Evolutionary conservation across 2,329 filamentous ascomycete genomes (phyloP).

Genomic region (Tolypocladium nubicola): DNA sequence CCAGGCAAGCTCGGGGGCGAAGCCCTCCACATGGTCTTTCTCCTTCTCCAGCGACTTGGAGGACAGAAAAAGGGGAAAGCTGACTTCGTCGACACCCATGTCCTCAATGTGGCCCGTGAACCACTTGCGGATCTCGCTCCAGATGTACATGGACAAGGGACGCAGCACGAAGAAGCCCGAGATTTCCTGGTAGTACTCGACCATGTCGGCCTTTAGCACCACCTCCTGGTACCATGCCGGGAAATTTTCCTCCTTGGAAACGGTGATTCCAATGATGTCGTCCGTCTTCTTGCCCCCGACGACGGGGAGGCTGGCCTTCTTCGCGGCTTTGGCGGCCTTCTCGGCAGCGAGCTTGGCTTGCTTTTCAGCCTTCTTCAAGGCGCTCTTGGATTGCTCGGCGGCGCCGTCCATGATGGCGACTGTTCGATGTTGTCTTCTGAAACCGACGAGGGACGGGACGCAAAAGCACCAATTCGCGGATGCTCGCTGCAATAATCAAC

Average conservation of each 20-base stretch:
- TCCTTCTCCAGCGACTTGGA: constrained; percentile 78
- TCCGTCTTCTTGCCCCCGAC: constrained; percentile 50
- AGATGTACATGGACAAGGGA: constrained; percentile 55
- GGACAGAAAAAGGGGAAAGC: constrained; percentile 93
- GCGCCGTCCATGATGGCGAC: constrained; percentile 18
- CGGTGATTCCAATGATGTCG: constrained; percentile 79
- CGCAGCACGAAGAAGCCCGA: constrained; percentile 95
- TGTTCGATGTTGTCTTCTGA: not conserved
- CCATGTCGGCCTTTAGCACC: constrained; percentile 91
- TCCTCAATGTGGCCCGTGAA: constrained; percentile 70
- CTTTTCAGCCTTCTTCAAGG: constrained; percentile 57
- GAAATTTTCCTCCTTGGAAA: constrained; percentile 78
- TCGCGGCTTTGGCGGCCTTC: constrained; percentile 52
- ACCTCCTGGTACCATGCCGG: constrained; percentile 96
- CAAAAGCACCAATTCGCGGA: not conserved
- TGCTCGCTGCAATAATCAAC: not conserved
- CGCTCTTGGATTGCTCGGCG: constrained; percentile 44
- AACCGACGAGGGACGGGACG: not conserved
- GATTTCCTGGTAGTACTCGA: constrained; percentile 91
- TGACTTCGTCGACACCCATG: constrained; percentile 89
- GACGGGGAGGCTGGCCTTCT: constrained; percentile 38
- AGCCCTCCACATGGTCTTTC: constrained; percentile 98
- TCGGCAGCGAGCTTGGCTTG: constrained; percentile 49
- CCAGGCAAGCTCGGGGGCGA: constrained; percentile 86
- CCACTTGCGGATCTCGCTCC: constrained; percentile 56